These are phyloP conservation scores for Pelargonium hybrid DNA, from an alignment of 441 rosid genomes.

Conservation along the genomic window DNA sequence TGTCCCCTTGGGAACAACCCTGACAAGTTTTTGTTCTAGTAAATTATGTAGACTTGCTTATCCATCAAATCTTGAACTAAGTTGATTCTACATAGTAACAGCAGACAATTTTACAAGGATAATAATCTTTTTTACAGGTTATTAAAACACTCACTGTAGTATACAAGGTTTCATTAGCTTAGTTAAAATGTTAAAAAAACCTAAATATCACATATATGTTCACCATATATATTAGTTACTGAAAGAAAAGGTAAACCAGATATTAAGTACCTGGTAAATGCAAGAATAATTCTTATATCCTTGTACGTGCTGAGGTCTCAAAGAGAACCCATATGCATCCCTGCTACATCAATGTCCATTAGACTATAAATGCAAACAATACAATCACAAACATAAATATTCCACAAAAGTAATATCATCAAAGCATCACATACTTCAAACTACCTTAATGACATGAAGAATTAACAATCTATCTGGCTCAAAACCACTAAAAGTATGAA, in stretches of 20 bases:
- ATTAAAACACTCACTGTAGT: neutral
- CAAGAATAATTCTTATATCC: conserved; percentile 42
- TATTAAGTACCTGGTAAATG: conserved; percentile 35
- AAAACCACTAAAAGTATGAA: neutral
- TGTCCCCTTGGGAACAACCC: too few relatives aligned
- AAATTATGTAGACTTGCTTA: too few relatives aligned
- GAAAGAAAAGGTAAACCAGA: neutral
- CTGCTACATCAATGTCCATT: conserved; percentile 24
- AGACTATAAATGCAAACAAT: neutral
- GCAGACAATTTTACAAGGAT: neutral
- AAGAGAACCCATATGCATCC: conserved; percentile 60
- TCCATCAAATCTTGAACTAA: too few relatives aligned
- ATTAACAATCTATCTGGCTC: too few relatives aligned
- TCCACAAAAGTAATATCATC: neutral
- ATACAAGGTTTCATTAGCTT: neutral
- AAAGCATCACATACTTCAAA: neutral
- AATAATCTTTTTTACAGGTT: neutral
- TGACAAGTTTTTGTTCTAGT: too few relatives aligned
- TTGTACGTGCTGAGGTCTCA: conserved; percentile 66
- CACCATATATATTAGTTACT: too few relatives aligned
- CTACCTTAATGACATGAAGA: too few relatives aligned
- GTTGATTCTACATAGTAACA: too few relatives aligned
- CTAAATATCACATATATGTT: neutral
- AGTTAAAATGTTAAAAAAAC: neutral
- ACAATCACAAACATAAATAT: neutral